Conservation (phyloP, 2,329 filamentous ascomycete genomes). For the Sporothrix globosa region DNA sequence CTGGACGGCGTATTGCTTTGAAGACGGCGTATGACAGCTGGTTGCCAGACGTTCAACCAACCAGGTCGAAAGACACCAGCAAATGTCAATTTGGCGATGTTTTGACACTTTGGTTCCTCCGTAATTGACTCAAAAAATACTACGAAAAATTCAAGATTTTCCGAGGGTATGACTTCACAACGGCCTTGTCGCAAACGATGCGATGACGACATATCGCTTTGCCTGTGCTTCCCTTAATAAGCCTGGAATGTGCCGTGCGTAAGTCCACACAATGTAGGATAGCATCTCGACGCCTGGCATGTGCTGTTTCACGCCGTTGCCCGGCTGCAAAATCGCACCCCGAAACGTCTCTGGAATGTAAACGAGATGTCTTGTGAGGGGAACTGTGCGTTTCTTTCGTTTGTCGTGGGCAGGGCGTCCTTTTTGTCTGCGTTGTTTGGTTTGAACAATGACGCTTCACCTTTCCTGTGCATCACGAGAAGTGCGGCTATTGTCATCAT, state of each 20-base stretch:
- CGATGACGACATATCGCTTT: slow-evolving; percentile 13
- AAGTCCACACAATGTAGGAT: background rate
- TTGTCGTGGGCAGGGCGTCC: slow-evolving; percentile 1
- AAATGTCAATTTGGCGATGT: background rate
- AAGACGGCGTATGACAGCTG: background rate
- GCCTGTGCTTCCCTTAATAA: background rate
- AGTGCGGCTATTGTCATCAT: no score
- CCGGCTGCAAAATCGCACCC: slow-evolving; percentile 23
- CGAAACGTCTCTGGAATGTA: slow-evolving; percentile 27
- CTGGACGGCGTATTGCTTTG: slow-evolving; percentile 13
- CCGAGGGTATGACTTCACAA: background rate
- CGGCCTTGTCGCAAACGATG: background rate
- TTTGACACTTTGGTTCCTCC: background rate
- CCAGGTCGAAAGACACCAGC: background rate
- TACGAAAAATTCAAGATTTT: background rate
- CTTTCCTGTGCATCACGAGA: background rate
- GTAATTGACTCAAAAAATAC: background rate
- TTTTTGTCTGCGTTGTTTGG: background rate
- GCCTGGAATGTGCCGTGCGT: background rate
- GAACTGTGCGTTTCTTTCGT: slow-evolving; percentile 2
- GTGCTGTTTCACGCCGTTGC: slow-evolving; percentile 17
- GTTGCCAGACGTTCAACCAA: background rate
- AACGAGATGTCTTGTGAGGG: slow-evolving; percentile 18
- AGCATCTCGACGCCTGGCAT: slow-evolving; percentile 9
- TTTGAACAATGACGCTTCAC: background rate